Conservation (phyloP, 139 green algal species). For the Zygnema circumcarinatum region DNA sequence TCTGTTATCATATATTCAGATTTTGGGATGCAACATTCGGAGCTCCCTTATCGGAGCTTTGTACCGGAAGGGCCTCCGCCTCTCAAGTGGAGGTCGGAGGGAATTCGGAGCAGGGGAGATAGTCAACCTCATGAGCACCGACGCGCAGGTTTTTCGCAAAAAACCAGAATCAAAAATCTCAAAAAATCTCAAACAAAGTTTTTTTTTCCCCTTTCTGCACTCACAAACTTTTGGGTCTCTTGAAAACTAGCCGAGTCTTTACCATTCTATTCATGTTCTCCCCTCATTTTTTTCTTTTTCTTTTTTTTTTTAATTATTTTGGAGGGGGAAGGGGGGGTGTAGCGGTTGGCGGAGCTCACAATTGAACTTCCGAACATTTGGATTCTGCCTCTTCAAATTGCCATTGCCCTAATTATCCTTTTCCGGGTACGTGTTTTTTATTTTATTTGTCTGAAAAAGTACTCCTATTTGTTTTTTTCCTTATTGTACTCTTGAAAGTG, state of each 20-base stretch:
- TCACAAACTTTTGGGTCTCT: too few species aligned
- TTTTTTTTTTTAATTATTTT: too few species aligned
- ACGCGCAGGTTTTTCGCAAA: conserved; percentile 9
- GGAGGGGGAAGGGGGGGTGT: neutral
- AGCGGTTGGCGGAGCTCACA: conserved; percentile 41
- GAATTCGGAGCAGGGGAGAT: neutral
- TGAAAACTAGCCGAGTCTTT: too few species aligned
- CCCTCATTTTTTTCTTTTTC: too few species aligned
- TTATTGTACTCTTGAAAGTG: too few species aligned
- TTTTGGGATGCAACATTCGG: conserved; percentile 25
- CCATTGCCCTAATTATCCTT: conserved; percentile 52
- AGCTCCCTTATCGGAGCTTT: neutral
- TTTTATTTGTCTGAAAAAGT: too few species aligned
- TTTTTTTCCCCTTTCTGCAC: too few species aligned
- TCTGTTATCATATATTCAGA: neutral
- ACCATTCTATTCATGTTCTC: too few species aligned
- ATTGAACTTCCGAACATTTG: conserved; percentile 40
- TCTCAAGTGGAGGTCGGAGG: neutral
- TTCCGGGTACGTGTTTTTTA: conserved; percentile 53
- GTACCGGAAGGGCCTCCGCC: neutral
- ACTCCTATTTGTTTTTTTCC: too few species aligned
- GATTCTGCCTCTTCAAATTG: conserved; percentile 49
- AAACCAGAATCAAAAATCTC: neutral
- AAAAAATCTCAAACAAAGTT: too few species aligned
- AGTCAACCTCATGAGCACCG: conserved; percentile 35